These are phyloP conservation scores for Asterella californica DNA, from an alignment of 225 moss, liverwort and hornwort species.

Conservation along the genomic window DNA sequence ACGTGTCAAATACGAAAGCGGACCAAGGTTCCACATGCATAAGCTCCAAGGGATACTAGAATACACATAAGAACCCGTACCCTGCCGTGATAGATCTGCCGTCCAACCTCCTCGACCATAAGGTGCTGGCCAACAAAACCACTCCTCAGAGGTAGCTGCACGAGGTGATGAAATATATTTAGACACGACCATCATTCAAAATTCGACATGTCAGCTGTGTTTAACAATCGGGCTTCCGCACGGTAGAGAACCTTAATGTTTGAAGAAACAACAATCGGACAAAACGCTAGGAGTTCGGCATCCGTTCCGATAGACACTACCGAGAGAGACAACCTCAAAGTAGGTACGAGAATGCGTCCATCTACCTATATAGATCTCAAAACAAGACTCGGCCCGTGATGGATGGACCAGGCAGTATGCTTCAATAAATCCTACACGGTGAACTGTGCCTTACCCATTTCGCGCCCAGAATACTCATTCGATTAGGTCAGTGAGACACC, in stretches of 20 bases:
- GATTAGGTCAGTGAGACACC: neutral
- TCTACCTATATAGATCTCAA: no score
- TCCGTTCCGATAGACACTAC: no score
- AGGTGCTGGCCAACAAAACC: slow-evolving; percentile 64
- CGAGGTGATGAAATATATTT: neutral
- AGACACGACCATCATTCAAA: neutral
- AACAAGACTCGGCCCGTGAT: no score
- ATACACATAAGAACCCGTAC: slow-evolving; percentile 18
- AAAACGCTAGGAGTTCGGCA: no score
- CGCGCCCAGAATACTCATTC: neutral
- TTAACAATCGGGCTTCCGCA: neutral
- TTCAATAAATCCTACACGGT: neutral
- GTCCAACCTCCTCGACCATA: slow-evolving; percentile 80
- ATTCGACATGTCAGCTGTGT: neutral
- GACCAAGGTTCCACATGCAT: neutral
- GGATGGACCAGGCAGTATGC: neutral
- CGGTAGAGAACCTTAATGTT: no score
- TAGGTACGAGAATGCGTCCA: no score
- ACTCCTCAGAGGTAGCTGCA: slow-evolving; percentile 63
- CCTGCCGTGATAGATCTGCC: slow-evolving; percentile 58
- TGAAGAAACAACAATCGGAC: no score
- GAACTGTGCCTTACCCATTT: neutral
- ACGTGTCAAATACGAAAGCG: neutral
- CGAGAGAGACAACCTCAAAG: no score
- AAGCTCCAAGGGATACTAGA: neutral